Base-by-base conservation (phyloP, 2,329 filamentous ascomycete genomes). In the Exophiala lecanii-corni region DNA sequence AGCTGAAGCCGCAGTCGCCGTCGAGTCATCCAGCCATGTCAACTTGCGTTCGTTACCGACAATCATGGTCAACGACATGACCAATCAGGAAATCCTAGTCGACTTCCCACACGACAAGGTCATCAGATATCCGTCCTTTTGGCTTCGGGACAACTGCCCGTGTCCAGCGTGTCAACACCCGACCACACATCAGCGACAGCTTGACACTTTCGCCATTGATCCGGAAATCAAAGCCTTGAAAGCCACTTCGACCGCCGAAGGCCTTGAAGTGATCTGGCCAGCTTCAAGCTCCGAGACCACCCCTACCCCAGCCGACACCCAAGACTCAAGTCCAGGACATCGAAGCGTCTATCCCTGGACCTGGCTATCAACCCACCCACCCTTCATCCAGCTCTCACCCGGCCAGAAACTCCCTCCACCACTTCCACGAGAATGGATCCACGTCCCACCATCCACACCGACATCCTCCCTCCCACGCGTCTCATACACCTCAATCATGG, bases 121-220 rank as follows among this genome's bases (percentile, higher is more conserved):
- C 16, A 32, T 53, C 12, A 45, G 54, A 2, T 56, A 51, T 36
- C 54, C 54, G 6, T 53, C 50, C 5, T 56, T 58, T 28, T 54
- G 51, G 57, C 15, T 61, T 17, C 82, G 84, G 50, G 84, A 89
- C 55, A 84, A 86, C 57, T 89, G 85, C 57, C 81, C 79, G 45
- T 89, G 84, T 58, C 55, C 62, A 1, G 61, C 68, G 47, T 89
- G 85, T 58, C 72, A 84, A 17, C 82, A 88, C 61, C 75, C 76
- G 43, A 76, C 81, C 48, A 89, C 85, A 3, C 78, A 73, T 61
- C 85, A 89, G 62, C 70, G 82, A 18, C 74, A 76, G 38, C 71
- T 84, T 42, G 75, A 87, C 56, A 86, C 80, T 0, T 86, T 86
- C 55, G 70, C 74, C 43, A 79, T 84, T 60, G 53, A 69, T 56